Evolutionary conservation across 768 basidiomycete genomes (phyloP).

Genomic region (Rhodotorula toruloides): DNA sequence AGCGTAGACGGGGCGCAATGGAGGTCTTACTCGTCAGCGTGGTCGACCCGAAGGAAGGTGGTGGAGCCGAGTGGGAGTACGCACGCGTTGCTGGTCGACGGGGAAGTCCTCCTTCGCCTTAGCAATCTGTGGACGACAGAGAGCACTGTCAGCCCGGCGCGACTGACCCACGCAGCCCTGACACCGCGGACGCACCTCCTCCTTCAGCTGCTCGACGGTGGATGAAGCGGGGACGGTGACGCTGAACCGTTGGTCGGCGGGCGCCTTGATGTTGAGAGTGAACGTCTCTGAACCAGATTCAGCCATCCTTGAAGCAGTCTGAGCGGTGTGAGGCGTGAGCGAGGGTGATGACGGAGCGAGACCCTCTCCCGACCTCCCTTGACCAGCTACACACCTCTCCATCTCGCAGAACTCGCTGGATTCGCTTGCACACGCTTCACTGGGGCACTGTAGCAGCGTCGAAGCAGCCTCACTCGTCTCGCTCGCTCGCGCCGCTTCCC

Average conservation of each 20-base stretch:
- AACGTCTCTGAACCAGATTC: conserved; percentile 7
- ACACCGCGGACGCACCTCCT: conserved; percentile 74
- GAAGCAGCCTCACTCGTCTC: no score
- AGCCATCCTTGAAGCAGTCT: conserved; percentile 5
- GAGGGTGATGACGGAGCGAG: not conserved
- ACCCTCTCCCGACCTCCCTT: no score
- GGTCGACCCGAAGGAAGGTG: no score
- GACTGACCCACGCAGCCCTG: conserved; percentile 48
- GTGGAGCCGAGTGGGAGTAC: not conserved
- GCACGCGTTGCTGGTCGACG: conserved; percentile 64
- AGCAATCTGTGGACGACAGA: not conserved
- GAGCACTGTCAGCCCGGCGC: not conserved
- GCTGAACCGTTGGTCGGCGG: conserved; percentile 76
- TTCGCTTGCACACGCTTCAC: no score
- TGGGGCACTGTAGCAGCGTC: no score
- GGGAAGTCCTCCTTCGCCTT: conserved; percentile 24
- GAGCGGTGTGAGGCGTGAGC: not conserved
- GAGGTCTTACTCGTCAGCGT: not conserved
- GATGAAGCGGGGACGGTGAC: conserved; percentile 75
- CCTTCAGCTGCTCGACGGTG: conserved; percentile 84
- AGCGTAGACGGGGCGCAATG: not conserved
- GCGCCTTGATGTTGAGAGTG: conserved; percentile 47
- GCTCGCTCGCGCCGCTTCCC: no score
- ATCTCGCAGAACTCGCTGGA: no score
- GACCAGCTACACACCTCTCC: no score